Conservation (phyloP, 495 filamentous ascomycete genomes). For the Aspergillus conjunctus region DNA sequence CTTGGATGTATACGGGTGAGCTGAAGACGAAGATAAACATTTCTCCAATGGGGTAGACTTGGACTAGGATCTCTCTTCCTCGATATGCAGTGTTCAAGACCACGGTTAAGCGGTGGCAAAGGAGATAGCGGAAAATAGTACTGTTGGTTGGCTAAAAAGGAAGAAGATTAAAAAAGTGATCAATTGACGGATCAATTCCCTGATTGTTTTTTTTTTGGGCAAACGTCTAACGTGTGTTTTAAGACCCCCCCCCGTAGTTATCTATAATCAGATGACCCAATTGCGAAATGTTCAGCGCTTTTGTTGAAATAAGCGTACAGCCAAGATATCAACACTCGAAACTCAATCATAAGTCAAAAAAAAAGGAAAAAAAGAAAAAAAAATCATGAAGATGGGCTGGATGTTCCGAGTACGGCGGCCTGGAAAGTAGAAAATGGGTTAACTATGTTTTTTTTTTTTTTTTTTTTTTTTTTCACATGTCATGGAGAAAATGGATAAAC, state of each 20-base stretch:
- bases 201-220: not conserved
- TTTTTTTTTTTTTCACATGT: too few relatives aligned
- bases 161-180: not conserved
- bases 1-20: too few relatives aligned
- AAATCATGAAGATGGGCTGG: not conserved
- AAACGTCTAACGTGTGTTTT: too few relatives aligned
- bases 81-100: too few relatives aligned
- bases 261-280: not conserved
- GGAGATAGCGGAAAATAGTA: too few relatives aligned
- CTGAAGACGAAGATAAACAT: too few relatives aligned
- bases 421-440: not conserved
- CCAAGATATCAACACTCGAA: not conserved
- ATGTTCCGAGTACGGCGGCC: slow-evolving; percentile 14
- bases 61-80: too few relatives aligned
- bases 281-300: not conserved
- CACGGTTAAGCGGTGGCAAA: too few relatives aligned
- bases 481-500: not conserved
- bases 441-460: not conserved
- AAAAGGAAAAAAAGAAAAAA: not conserved
- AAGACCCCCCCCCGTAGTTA: too few relatives aligned
- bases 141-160: too few relatives aligned
- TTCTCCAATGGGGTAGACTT: too few relatives aligned
- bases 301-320: slow-evolving; percentile 13
- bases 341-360: not conserved
- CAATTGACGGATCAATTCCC: not conserved